Conservation (phyloP, 1,284 basidiomycete species). For the Trichosporon faecale region DNA sequence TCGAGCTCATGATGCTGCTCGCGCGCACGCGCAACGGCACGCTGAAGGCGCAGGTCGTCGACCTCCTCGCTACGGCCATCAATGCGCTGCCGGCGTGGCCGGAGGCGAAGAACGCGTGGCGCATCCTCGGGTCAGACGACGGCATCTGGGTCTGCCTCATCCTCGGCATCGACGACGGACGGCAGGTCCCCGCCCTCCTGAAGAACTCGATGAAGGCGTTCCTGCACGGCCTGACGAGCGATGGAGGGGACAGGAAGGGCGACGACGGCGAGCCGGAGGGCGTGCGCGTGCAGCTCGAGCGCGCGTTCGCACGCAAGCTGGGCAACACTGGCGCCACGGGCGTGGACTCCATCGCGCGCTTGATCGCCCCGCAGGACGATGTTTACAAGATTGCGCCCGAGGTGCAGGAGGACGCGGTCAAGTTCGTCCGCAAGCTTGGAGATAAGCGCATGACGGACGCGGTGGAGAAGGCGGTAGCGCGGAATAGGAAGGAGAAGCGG, state of each 20-base stretch:
- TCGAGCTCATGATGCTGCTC: background rate
- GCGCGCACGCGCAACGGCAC: background rate
- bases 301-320: background rate
- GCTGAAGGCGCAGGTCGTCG: background rate
- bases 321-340: background rate
- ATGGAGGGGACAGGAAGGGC: background rate
- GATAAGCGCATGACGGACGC: background rate
- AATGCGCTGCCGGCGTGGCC: background rate
- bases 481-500: background rate
- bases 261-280: background rate
- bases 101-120: background rate
- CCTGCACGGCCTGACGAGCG: background rate
- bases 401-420: background rate
- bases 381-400: background rate
- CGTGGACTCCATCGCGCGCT: background rate
- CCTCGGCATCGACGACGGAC: constrained; percentile 1
- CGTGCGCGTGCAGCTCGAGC: background rate
- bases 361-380: background rate
- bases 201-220: background rate
- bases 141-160: background rate
- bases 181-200: background rate
- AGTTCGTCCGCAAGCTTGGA: constrained; percentile 7
- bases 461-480: background rate
- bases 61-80: background rate
- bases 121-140: background rate